These are phyloP conservation scores for Ophiostoma angusticollis DNA, from an alignment of 2,329 filamentous ascomycete genomes.

Conservation along the genomic window DNA sequence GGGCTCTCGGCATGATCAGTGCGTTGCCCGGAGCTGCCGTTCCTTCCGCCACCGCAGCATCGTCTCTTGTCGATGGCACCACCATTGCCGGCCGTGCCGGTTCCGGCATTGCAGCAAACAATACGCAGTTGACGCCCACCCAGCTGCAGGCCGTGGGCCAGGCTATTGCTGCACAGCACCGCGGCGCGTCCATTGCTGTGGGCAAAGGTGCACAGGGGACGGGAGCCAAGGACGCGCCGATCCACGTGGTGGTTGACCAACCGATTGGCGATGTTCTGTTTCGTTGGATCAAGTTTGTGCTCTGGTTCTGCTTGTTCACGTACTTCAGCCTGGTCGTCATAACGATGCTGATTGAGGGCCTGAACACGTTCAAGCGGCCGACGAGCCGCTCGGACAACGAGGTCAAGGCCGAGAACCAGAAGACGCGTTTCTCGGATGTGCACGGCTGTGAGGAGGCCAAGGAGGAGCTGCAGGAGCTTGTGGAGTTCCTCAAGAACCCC, in stretches of 20 bases:
- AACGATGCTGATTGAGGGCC: constrained; percentile 69
- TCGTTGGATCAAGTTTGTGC: constrained; percentile 79
- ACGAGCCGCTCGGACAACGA: constrained; percentile 59
- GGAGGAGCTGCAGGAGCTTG: constrained; percentile 91
- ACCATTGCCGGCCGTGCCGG: constrained; percentile 7
- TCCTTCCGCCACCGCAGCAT: not conserved
- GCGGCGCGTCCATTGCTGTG: constrained; percentile 52
- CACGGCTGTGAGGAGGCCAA: constrained; percentile 98
- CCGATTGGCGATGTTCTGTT: constrained; percentile 67
- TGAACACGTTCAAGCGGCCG: constrained; percentile 68
- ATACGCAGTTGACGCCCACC: constrained; percentile 33
- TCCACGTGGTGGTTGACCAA: constrained; percentile 94
- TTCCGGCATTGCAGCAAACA: constrained; percentile 19
- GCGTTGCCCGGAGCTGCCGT: constrained; percentile 12
- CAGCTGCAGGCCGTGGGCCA: constrained; percentile 70
- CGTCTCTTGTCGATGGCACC: constrained; percentile 1
- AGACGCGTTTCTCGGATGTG: constrained; percentile 79
- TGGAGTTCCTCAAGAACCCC: constrained; percentile 89
- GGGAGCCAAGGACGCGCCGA: constrained; percentile 68
- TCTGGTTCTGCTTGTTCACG: constrained; percentile 63
- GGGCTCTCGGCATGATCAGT: constrained; percentile 45
- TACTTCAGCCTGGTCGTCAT: constrained; percentile 72
- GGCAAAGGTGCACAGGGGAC: constrained; percentile 38
- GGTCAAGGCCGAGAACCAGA: constrained; percentile 86
- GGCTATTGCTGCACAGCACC: constrained; percentile 60